Evolutionary conservation across 1,284 basidiomycete genomes (phyloP), one percentile per base, ranked within the genome.

Genomic region (Schizopora paradoxa): DNA sequence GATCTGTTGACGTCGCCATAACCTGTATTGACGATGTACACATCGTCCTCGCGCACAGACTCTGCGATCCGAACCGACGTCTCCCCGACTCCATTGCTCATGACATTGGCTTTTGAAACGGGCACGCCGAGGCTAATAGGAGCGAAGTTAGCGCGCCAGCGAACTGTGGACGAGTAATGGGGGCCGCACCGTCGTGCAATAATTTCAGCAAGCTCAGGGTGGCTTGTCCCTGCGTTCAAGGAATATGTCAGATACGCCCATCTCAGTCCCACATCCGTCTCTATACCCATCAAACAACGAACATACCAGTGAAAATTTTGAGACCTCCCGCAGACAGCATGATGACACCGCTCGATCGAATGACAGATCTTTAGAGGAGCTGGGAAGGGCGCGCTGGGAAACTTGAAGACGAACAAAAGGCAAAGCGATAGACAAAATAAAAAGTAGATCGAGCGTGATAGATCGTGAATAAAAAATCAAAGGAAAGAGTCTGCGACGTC

Each of bases 21-120:
- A 8, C 88, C 89, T 25, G 93, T 95, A 71, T 95, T 97, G 76
- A 99, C 85, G 66, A 99, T 98, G 74, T 99, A 99, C 47, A 99
- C 96, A 66, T 99, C 96, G 67, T 92, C 90, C 68, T 99, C 95
- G 49, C 95, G 88, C 26, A 99, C 96, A 46, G 90, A 93, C 69
- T 99, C 96, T 48, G 79, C 77, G 62, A 99, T 93, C 52, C 88
- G 88, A 49, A 99, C 88, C 60, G 83, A 83, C 41, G 88, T 90
- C 69, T 97, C 94, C 51, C 94, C 94, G 53, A 94, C 88, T 13
- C 89, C 89, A 61, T 91, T 95, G 62, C 85, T 82, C 37, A 82
- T 82, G 43, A 97, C 83, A 56, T 89, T 87, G 13, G 91, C 89
- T 55, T 83, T 84, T 46, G 86, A 86, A 48, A 95, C 74, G 28